phyloP scores from a whole-genome alignment of 1,139 yeast genomes.

The Suhomyces coccinellae region DNA sequence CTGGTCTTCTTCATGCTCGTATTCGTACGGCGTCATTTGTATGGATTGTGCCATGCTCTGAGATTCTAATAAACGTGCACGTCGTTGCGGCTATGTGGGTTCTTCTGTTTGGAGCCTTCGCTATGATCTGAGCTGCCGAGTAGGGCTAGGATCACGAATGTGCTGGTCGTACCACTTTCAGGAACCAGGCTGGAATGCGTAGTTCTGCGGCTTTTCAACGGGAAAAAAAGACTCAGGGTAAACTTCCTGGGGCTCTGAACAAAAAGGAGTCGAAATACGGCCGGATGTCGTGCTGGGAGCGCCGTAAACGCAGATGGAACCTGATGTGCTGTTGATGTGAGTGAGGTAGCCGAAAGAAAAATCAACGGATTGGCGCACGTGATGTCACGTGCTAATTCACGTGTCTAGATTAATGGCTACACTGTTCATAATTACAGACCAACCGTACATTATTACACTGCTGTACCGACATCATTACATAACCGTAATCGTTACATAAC shows the following conservation, averaged over 20 bases:
- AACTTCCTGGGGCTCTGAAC: background rate
- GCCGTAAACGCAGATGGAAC: background rate
- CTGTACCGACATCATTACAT: too few species aligned
- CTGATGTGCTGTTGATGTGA: background rate
- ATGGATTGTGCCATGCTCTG: constrained; percentile 12
- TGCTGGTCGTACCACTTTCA: background rate
- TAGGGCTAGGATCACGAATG: background rate
- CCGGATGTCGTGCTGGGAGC: background rate
- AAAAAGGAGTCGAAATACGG: background rate
- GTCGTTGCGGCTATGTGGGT: background rate
- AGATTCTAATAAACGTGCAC: background rate
- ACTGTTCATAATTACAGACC: too few species aligned
- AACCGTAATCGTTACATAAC: constrained; percentile 43
- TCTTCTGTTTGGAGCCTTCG: background rate
- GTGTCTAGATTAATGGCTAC: too few species aligned
- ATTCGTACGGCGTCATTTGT: constrained; percentile 20
- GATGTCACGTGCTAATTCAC: background rate
- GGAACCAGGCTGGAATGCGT: background rate
- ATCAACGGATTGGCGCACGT: background rate
- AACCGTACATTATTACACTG: too few species aligned
- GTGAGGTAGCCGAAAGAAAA: constrained; percentile 1
- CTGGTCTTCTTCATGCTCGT: constrained; percentile 11
- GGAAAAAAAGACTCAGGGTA: background rate
- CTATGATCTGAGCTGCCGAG: background rate
- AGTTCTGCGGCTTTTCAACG: background rate